Evolutionary conservation across 441 rosid species (phyloP).

Genomic region (Omphalea diandra): DNA sequence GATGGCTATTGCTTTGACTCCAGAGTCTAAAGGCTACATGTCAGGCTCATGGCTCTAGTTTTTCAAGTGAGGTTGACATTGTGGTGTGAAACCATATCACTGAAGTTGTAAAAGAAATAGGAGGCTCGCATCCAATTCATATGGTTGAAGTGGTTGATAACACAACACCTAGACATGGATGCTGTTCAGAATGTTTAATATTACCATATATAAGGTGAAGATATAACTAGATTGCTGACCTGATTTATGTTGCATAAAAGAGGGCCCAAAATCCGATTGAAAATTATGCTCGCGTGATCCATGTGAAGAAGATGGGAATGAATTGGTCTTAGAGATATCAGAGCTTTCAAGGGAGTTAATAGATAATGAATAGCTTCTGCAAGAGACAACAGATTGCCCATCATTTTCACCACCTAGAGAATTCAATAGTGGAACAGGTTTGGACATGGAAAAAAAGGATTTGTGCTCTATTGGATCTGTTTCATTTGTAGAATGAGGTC

Average conservation of each 20-base stretch:
- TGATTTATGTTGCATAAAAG: conserved; percentile 25
- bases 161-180: background rate
- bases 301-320: conserved; percentile 17
- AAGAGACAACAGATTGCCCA: conserved; percentile 22
- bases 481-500: conserved; percentile 23
- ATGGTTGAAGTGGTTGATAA: background rate
- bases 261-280: conserved; percentile 25
- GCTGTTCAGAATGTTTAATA: background rate
- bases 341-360: conserved; percentile 21
- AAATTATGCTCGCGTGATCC: conserved; percentile 12
- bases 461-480: conserved; percentile 28
- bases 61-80: background rate
- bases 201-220: background rate
- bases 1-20: no score
- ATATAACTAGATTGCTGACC: conserved; percentile 23
- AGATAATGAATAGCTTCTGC: conserved; percentile 18
- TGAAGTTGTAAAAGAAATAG: background rate
- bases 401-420: conserved; percentile 19
- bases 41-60: no score
- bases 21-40: no score
- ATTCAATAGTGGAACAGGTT: conserved; percentile 29
- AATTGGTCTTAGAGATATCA: conserved; percentile 3
- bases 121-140: background rate
- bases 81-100: background rate
- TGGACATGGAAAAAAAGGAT: conserved; percentile 37